Evolutionary conservation across 768 basidiomycete genomes (phyloP), one percentile per base, ranked within the genome.

Genomic region (Melanogaster broomeanus): DNA sequence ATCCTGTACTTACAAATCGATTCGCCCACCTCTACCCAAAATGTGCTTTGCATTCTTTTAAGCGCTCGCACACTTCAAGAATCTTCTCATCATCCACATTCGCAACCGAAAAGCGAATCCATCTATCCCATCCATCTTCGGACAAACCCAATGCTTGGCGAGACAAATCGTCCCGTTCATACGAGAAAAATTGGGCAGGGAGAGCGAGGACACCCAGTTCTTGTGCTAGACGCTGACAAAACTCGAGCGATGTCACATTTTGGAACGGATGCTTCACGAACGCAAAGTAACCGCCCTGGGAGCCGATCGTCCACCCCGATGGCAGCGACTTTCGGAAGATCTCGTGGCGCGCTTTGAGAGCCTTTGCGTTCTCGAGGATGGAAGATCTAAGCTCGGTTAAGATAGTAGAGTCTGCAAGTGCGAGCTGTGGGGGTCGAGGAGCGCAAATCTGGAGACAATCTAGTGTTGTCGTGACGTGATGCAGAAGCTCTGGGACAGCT

Each of bases 371-470:
- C 6, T 64, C 66, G 6, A 59, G 58, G n/a, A 92, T 76, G 58
- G 81, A 84, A 0, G 84, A 72, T 7, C 65, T 57, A 11, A 90
- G 77, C 0, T 66, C 51, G 0, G 79, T 73, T 1, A 93, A 69
- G 4, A 88, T 71, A 4, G 73, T 69, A 2, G 75, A 59, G 16
- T 78, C 72, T 4, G 72, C 74, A 8, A 93, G 74, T 0, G 87
- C 89, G 9, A 83, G 63, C 60, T 94, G 92, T 15, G 86, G 74
- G 0, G 87, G 78, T 7, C 87, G 79, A 11, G 91, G 87, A 0
- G 90, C 74, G 61, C 91, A 93, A 34, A 90, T 86, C 60, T 92
- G 91, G 33, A 92, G 72, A 54, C 83, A 87, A 66, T 93, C 92
- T 12, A 91, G 78, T 19, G 87, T 79, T n/a, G 74, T 83, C 21